phyloP scores from a whole-genome alignment of 1,284 basidiomycete genomes.

The Abortiporus biennis region DNA sequence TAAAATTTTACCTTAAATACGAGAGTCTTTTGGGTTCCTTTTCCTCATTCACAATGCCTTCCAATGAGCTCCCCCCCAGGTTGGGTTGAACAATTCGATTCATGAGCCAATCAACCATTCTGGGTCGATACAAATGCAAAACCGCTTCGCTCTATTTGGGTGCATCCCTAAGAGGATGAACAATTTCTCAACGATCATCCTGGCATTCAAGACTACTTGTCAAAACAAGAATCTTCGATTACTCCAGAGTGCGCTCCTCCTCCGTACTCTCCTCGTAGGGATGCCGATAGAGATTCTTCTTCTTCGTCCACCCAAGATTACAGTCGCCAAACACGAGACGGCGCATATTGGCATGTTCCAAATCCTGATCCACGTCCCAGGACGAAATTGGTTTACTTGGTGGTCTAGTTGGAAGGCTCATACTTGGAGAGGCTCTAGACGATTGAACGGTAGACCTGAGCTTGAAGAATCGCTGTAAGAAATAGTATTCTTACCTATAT shows the following conservation, averaged over 20 bases:
- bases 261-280: slow-evolving; percentile 24
- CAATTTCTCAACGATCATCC: slow-evolving; percentile 54
- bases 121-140: slow-evolving; percentile 55
- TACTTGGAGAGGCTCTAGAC: slow-evolving; percentile 44
- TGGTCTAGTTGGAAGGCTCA: slow-evolving; percentile 53
- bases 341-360: too few species aligned
- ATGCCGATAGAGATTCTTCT: slow-evolving; percentile 23
- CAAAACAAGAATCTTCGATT: too few species aligned
- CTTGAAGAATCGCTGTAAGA: too few species aligned
- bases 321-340: too few species aligned
- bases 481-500: too few species aligned
- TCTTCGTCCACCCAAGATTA: background rate
- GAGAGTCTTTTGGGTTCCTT: too few species aligned
- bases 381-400: slow-evolving; percentile 45
- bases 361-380: slow-evolving; percentile 19
- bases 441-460: too few species aligned
- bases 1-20: too few species aligned
- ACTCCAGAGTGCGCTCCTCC: slow-evolving; percentile 12
- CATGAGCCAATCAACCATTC: slow-evolving; percentile 36
- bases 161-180: slow-evolving; percentile 65
- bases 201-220: slow-evolving; percentile 29
- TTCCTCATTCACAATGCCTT: too few species aligned
- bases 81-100: slow-evolving; percentile 54
- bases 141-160: slow-evolving; percentile 65
- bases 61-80: too few species aligned